These are phyloP conservation scores for Withania somnifera DNA, from an alignment of 305 asterid genomes.

Conservation along the genomic window DNA sequence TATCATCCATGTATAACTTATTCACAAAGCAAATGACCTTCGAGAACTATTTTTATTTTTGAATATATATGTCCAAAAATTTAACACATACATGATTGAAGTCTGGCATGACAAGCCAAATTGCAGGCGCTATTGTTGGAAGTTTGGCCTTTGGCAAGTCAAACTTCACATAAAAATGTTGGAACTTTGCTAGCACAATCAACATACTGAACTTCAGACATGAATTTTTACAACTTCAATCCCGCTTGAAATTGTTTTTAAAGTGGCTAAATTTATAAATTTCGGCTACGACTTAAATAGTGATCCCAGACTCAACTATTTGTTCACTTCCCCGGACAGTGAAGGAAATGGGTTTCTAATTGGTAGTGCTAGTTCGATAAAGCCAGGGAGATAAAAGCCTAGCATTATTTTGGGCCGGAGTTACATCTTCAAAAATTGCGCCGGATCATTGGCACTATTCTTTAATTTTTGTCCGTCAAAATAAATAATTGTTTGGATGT, in stretches of 20 bases:
- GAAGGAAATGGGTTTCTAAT: background rate
- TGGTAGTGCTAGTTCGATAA: background rate
- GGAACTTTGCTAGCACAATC: background rate
- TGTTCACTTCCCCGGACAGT: background rate
- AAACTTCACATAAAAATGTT: background rate
- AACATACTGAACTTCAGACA: too few relatives aligned
- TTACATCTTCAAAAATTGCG: background rate
- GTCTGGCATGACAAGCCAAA: background rate
- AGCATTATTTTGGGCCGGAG: background rate
- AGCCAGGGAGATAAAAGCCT: background rate
- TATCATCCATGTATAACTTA: background rate
- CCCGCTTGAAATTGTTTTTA: background rate
- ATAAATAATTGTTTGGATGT: background rate
- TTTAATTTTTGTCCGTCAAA: background rate
- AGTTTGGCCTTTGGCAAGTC: background rate
- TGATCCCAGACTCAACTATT: background rate
- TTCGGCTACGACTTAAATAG: background rate
- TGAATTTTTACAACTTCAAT: background rate
- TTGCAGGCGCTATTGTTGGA: background rate
- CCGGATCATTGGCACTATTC: background rate
- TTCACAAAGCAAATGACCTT: background rate
- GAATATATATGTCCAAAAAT: background rate
- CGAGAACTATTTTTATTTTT: background rate
- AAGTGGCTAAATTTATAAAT: background rate
- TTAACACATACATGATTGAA: background rate